Evolutionary conservation across 352 stramenopile species (phyloP).

Genomic region (Elongisporangium prolatum): DNA sequence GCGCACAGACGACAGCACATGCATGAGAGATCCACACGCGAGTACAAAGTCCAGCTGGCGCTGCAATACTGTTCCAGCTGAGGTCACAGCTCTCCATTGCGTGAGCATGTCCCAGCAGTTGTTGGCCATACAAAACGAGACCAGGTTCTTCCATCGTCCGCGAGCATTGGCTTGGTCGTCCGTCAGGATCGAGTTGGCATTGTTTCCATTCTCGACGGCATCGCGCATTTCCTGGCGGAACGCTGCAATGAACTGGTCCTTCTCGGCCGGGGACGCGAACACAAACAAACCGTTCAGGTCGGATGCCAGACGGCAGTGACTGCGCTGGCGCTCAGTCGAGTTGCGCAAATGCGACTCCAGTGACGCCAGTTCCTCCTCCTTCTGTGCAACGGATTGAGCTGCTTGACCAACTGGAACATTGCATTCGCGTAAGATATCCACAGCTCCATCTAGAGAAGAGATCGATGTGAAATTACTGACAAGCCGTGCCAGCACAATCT

Average conservation of each 20-base stretch:
- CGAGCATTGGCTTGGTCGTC: not conserved
- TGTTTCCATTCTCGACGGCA: not conserved
- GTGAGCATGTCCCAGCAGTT: conserved; percentile 49
- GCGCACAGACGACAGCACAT: conserved; percentile 37
- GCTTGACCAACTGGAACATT: not conserved
- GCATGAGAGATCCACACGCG: conserved; percentile 32
- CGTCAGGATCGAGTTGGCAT: conserved; percentile 1
- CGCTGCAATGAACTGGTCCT: conserved; percentile 24
- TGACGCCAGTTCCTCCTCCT: conserved; percentile 2
- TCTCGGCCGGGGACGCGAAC: conserved; percentile 26
- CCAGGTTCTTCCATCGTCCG: conserved; percentile 29
- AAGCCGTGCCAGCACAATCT: conserved; percentile 26
- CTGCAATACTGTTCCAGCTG: conserved; percentile 14
- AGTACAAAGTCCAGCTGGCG: conserved; percentile 43
- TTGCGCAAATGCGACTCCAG: conserved; percentile 12
- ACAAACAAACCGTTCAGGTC: conserved; percentile 47
- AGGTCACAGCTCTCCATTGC: conserved; percentile 23
- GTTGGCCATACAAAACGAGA: conserved; percentile 49
- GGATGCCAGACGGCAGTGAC: conserved; percentile 38
- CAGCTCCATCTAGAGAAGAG: conserved; percentile 1
- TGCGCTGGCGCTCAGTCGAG: conserved; percentile 30
- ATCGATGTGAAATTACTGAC: conserved; percentile 26
- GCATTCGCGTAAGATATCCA: conserved; percentile 5
- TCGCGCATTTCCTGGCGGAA: conserved; percentile 23
- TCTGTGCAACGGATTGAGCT: not conserved